These are phyloP conservation scores for Trichothecium roseum DNA, from an alignment of 2,329 filamentous ascomycete species.

Conservation along the genomic window DNA sequence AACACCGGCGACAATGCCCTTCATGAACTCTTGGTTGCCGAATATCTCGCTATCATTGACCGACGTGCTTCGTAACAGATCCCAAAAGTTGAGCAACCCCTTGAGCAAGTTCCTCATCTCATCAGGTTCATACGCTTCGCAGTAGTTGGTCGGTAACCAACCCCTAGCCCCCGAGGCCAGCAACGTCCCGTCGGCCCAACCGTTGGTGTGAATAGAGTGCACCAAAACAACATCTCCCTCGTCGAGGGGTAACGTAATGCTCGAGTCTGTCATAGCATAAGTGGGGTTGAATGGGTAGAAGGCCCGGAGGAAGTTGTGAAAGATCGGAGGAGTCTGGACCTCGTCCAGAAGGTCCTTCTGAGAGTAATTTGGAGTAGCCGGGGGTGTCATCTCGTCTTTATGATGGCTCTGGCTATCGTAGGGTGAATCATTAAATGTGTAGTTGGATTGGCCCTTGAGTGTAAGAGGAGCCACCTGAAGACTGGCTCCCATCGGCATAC, in stretches of 20 bases:
- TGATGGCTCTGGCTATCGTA: constrained; percentile 27
- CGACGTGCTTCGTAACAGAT: constrained; percentile 69
- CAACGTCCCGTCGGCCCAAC: constrained; percentile 94
- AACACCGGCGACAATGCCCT: constrained; percentile 87
- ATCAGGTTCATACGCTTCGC: constrained; percentile 84
- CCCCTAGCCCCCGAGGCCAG: constrained; percentile 77
- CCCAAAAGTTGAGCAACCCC: constrained; percentile 86
- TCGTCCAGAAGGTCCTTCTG: constrained; percentile 43
- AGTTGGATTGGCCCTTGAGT: constrained; percentile 30
- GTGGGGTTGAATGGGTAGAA: constrained; percentile 86
- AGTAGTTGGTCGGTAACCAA: constrained; percentile 98
- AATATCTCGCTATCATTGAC: constrained; percentile 70
- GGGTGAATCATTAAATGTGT: constrained; percentile 10
- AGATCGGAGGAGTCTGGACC: constrained; percentile 49
- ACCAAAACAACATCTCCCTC: constrained; percentile 89
- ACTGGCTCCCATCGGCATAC: constrained; percentile 42
- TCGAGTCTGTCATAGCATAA: constrained; percentile 67
- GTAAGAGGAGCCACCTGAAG: constrained; percentile 50
- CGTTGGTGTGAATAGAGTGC: constrained; percentile 95
- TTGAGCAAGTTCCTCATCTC: constrained; percentile 78
- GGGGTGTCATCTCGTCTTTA: constrained; percentile 60
- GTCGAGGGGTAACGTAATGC: constrained; percentile 78
- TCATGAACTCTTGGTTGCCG: constrained; percentile 86
- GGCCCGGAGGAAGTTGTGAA: constrained; percentile 90
- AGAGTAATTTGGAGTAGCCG: constrained; percentile 61